phyloP scores from a whole-genome alignment of 2,329 filamentous ascomycete genomes.

The Botrytis fabae region DNA sequence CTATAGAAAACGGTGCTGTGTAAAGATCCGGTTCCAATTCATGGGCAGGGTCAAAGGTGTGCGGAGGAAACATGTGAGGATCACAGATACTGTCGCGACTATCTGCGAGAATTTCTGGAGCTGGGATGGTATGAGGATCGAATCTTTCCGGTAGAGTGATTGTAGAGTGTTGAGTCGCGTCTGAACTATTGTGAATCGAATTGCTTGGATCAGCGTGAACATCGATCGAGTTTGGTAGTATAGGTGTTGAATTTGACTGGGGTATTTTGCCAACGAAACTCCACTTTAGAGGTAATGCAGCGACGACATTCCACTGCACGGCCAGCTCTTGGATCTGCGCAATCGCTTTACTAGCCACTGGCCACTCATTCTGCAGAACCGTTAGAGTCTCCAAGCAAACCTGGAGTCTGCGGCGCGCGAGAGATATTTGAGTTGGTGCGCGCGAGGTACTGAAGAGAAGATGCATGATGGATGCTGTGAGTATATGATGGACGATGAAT shows the following conservation, averaged over 20 bases:
- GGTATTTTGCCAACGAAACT: not conserved
- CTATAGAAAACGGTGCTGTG: not conserved
- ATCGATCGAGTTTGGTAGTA: not conserved
- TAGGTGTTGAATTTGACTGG: not conserved
- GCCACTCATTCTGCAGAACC: not conserved
- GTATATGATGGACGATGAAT: not conserved
- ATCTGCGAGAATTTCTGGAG: not conserved
- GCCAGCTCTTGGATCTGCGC: not conserved
- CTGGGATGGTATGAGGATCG: not conserved
- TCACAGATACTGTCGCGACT: not conserved
- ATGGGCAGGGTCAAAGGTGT: fast-evolving
- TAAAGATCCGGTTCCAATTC: not conserved
- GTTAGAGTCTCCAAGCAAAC: not conserved
- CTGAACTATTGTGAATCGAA: too few relatives aligned
- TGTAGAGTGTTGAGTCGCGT: not conserved
- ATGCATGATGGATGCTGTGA: not conserved
- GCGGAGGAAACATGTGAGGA: not conserved
- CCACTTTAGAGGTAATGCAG: not conserved
- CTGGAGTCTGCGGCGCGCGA: not conserved
- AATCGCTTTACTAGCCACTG: not conserved
- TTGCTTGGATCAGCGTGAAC: too few relatives aligned
- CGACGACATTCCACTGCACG: not conserved
- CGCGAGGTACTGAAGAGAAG: not conserved
- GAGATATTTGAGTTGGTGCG: not conserved
- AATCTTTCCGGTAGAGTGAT: not conserved